These are phyloP conservation scores for Grigorovia humatica DNA, from an alignment of 805 yeast genomes.

Conservation along the genomic window DNA sequence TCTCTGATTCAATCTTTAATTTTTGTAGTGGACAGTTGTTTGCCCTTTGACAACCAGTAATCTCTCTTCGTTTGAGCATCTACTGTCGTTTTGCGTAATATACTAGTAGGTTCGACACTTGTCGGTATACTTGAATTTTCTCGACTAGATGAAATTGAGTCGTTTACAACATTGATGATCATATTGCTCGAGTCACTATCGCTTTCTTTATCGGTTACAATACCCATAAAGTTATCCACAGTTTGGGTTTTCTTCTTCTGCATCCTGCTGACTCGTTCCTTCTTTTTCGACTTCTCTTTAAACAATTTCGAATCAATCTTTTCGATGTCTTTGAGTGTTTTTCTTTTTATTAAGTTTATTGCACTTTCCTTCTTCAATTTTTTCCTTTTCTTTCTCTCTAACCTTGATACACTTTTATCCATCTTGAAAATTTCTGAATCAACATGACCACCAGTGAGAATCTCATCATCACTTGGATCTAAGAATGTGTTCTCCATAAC, in stretches of 20 bases:
- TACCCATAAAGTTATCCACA: slow-evolving; percentile 20
- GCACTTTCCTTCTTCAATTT: not conserved
- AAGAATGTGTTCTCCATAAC: slow-evolving; percentile 13
- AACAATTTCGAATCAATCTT: not conserved
- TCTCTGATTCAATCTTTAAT: not conserved
- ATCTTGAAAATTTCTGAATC: slow-evolving; percentile 13
- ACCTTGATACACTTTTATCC: slow-evolving; percentile 3
- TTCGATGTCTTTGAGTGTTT: slow-evolving; percentile 1
- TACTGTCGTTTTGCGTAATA: slow-evolving; percentile 14
- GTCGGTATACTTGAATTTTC: not conserved
- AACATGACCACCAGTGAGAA: slow-evolving; percentile 13
- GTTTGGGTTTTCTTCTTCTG: not conserved
- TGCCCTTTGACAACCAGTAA: slow-evolving; percentile 28
- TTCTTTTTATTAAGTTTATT: slow-evolving; percentile 9
- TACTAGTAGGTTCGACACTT: slow-evolving; percentile 1
- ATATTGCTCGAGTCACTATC: not conserved
- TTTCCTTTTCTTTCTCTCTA: slow-evolving; percentile 1
- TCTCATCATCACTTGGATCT: slow-evolving; percentile 17
- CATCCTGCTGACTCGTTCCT: not conserved
- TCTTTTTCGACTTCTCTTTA: not conserved
- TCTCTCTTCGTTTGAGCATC: slow-evolving; percentile 27
- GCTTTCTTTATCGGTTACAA: slow-evolving; percentile 5
- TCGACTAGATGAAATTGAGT: not conserved
- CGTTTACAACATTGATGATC: not conserved
- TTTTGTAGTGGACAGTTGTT: slow-evolving; percentile 6